These are phyloP conservation scores for Pseudogymnoascus pannorum DNA, from an alignment of 2,329 filamentous ascomycete species.

Conservation along the genomic window DNA sequence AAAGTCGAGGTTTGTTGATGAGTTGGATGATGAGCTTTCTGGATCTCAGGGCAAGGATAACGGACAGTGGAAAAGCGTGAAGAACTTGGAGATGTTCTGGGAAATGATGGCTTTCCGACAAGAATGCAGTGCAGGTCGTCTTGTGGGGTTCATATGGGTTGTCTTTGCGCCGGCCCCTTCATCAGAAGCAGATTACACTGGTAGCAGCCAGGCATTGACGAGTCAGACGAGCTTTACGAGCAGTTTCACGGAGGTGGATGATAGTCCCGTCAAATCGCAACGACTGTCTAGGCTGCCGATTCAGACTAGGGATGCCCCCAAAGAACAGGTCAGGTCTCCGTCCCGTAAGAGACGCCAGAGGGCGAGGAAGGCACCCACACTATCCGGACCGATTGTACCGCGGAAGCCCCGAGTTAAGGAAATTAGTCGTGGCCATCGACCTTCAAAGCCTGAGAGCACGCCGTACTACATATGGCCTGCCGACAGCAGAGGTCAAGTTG, in stretches of 20 bases:
- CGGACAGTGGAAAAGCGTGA: conserved; percentile 77
- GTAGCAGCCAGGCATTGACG: neutral
- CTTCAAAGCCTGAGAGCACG: conserved; percentile 44
- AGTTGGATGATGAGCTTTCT: conserved; percentile 77
- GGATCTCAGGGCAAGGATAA: conserved; percentile 45
- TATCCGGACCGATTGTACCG: conserved; percentile 54
- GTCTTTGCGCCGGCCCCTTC: conserved; percentile 58
- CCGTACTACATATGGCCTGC: conserved; percentile 60
- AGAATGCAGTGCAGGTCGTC: conserved; percentile 84
- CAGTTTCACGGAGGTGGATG: neutral
- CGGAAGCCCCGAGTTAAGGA: conserved; percentile 61
- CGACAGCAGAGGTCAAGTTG: conserved; percentile 52
- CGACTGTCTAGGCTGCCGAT: neutral
- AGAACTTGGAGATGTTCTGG: conserved; percentile 88
- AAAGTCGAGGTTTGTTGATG: conserved; percentile 80
- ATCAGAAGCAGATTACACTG: conserved; percentile 16
- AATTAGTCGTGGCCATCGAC: conserved; percentile 41
- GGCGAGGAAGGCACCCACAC: conserved; percentile 40
- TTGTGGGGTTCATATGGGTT: conserved; percentile 94
- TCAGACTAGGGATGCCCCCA: neutral
- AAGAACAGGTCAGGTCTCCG: neutral
- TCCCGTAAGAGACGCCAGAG: neutral
- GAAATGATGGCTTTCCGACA: conserved; percentile 96
- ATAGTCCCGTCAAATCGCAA: neutral
- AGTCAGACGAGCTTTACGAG: neutral